Base-by-base conservation (phyloP, 495 filamentous ascomycete species). In the Penicillium psychrofluorescens region DNA sequence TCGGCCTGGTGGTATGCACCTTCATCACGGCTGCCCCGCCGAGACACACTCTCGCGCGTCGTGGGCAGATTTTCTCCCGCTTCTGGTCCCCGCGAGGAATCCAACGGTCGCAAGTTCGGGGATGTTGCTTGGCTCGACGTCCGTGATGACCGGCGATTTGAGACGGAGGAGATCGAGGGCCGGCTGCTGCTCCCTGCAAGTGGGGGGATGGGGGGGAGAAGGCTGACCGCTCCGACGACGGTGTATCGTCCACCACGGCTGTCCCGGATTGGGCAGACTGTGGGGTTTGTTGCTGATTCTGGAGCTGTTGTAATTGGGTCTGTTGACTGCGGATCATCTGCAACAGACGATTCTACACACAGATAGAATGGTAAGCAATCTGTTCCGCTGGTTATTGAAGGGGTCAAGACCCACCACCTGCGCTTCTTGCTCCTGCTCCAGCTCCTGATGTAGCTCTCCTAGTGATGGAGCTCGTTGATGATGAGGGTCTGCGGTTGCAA, bases 391-490 rank as follows among this genome's bases (percentile, higher is more conserved):
- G 31, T 43, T 37, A 10, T 8, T 15, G 9, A 34, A 36, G 27
- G 22, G 29, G 11, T 12, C 13, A 38, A 29, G 11, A 68, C 74
- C 36, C 67, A 88, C 84, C 62, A 98, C 92, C 67, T 95, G 91
- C 9, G 82, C 88, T 64, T 98, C 92, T 62, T 95, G 90, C 59
- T 98, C 92, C 39, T 84, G 86, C 64, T 98, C 92, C 7, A 96
- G 72, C 58, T 95, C 88, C 54, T 98, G 91, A 58, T 96, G 90
- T 32, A 98, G 72, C 64, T 96, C 91, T n/a, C 91, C 91, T 36
- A 96, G 64, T 44, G 87, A 95, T 1, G 89, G 89, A 8, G 85
- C 68, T 8, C 80, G 78, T 39, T 78, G 77, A 53, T 86, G 85
- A 50, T 81, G 79, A 7, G 79, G 76, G 48, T 80, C 76, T 13